These are phyloP conservation scores for Pichia kluyveri DNA, from an alignment of 805 yeast species.

Conservation along the genomic window DNA sequence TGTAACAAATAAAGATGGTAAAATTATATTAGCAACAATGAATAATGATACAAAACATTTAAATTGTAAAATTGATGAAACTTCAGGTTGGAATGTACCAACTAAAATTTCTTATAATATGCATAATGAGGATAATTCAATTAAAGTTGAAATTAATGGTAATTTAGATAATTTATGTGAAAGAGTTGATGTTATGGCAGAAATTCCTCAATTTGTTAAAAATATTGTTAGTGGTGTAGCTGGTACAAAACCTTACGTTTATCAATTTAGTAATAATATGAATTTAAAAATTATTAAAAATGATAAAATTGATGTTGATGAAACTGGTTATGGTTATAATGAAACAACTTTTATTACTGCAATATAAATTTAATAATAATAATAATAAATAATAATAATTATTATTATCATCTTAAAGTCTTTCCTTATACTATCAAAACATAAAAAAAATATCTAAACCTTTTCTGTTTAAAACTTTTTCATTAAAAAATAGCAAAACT, in stretches of 20 bases:
- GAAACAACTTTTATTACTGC: constrained; percentile 73
- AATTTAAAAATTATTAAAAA: constrained; percentile 27
- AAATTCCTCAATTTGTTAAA: constrained; percentile 89
- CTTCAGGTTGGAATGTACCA: constrained; percentile 91
- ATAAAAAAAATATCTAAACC: too few relatives aligned
- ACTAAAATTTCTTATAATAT: constrained; percentile 49
- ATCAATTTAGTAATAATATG: constrained; percentile 73
- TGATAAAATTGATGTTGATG: constrained; percentile 33
- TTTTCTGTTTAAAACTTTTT: too few relatives aligned
- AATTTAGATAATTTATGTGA: constrained; percentile 57
- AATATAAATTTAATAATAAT: not conserved
- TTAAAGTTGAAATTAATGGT: constrained; percentile 50
- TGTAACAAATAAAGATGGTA: constrained; percentile 52
- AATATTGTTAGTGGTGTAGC: constrained; percentile 89
- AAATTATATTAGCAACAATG: constrained; percentile 51
- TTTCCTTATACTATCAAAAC: not conserved
- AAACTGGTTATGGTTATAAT: constrained; percentile 58
- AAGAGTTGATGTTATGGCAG: constrained; percentile 96
- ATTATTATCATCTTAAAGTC: not conserved
- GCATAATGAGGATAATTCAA: constrained; percentile 28
- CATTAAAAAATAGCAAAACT: too few relatives aligned
- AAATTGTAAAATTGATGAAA: constrained; percentile 52
- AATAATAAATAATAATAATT: too few relatives aligned
- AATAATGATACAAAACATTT: constrained; percentile 57
- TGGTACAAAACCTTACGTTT: constrained; percentile 94